Percentiles rank a stretch among this genome's conserved stretches.
Conservation (phyloP, 2,329 filamentous ascomycete genomes). For the Curvularia lunata region DNA sequence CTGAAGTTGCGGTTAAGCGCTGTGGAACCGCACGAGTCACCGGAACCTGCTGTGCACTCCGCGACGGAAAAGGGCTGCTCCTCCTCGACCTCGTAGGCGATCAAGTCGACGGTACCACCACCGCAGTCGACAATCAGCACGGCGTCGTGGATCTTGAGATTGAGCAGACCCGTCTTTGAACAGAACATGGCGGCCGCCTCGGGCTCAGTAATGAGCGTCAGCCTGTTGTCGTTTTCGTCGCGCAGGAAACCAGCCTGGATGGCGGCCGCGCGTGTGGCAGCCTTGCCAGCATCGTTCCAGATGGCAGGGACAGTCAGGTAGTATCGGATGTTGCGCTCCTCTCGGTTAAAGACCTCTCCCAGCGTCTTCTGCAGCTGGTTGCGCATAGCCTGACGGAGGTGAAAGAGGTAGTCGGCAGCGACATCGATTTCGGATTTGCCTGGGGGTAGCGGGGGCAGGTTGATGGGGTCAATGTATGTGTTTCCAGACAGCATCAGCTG, state of each 20-base stretch:
- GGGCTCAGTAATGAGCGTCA: slow-evolving; percentile 94
- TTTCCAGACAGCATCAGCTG: slow-evolving; percentile 98
- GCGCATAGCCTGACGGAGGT: slow-evolving; percentile 95
- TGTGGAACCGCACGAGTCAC: slow-evolving; percentile 97
- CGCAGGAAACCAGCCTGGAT: slow-evolving; percentile 96
- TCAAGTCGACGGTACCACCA: slow-evolving; percentile 97
- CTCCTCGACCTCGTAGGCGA: slow-evolving; percentile 97
- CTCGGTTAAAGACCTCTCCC: slow-evolving; percentile 95
- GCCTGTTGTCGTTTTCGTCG: slow-evolving; percentile 95
- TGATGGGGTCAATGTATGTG: slow-evolving; percentile 99
- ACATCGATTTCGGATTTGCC: slow-evolving; percentile 99
- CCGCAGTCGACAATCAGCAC: slow-evolving; percentile 97
- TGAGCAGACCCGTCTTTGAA: slow-evolving; percentile 92
- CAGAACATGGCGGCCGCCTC: slow-evolving; percentile 98
- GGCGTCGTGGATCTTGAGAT: slow-evolving; percentile 98
- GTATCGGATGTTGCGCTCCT: slow-evolving; percentile 97
- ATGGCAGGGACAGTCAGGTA: slow-evolving; percentile 99
- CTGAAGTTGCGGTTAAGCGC: slow-evolving; percentile 97
- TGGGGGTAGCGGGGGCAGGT: slow-evolving; percentile 93
- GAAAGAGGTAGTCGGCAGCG: slow-evolving; percentile 98
- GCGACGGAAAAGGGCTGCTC: slow-evolving; percentile 96
- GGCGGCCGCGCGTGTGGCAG: slow-evolving; percentile 90
- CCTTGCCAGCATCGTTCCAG: slow-evolving; percentile 99
- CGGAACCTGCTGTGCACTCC: slow-evolving; percentile 95
- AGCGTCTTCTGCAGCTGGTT: slow-evolving; percentile 94